These are phyloP conservation scores for Boletus eberwhitei DNA, from an alignment of 768 basidiomycete genomes.

Conservation along the genomic window DNA sequence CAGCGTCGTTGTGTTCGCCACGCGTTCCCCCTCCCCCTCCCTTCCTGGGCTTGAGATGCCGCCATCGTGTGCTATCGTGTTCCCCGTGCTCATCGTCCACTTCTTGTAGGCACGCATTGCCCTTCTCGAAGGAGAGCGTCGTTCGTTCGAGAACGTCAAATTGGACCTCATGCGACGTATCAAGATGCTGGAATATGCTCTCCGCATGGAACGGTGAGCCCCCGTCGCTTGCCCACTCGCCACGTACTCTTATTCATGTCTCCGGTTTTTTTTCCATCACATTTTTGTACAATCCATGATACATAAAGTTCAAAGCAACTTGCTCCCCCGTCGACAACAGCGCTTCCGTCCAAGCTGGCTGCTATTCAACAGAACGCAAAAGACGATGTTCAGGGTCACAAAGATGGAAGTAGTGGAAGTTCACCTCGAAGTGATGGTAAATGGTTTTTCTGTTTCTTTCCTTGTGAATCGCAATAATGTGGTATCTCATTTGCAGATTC, in stretches of 20 bases:
- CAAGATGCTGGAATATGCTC: slow-evolving; percentile 98
- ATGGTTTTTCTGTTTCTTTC: neutral
- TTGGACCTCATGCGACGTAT: slow-evolving; percentile 94
- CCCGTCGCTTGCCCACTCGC: neutral
- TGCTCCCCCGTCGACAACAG: slow-evolving; percentile 48
- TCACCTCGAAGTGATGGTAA: slow-evolving; percentile 85
- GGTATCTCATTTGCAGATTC: slow-evolving; percentile 51
- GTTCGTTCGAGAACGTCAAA: slow-evolving; percentile 96
- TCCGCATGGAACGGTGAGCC: slow-evolving; percentile 90
- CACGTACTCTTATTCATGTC: slow-evolving; percentile 4
- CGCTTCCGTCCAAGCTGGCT: slow-evolving; percentile 64
- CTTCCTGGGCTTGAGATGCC: neutral
- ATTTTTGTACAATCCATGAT: slow-evolving; percentile 16
- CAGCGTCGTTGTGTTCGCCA: neutral
- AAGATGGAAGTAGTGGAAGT: slow-evolving; percentile 76
- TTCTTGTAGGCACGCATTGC: slow-evolving; percentile 84
- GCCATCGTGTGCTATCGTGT: neutral
- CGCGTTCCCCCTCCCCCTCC: neutral
- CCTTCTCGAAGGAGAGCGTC: slow-evolving; percentile 91
- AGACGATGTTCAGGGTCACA: slow-evolving; percentile 70
- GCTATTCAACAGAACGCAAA: slow-evolving; percentile 61
- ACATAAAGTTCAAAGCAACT: slow-evolving; percentile 74
- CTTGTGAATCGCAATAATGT: neutral
- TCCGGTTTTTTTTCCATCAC: slow-evolving; percentile 30
- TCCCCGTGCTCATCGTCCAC: slow-evolving; percentile 13